These are phyloP conservation scores for Trichoderma polysporum DNA, from an alignment of 2,329 filamentous ascomycete genomes.

Conservation along the genomic window DNA sequence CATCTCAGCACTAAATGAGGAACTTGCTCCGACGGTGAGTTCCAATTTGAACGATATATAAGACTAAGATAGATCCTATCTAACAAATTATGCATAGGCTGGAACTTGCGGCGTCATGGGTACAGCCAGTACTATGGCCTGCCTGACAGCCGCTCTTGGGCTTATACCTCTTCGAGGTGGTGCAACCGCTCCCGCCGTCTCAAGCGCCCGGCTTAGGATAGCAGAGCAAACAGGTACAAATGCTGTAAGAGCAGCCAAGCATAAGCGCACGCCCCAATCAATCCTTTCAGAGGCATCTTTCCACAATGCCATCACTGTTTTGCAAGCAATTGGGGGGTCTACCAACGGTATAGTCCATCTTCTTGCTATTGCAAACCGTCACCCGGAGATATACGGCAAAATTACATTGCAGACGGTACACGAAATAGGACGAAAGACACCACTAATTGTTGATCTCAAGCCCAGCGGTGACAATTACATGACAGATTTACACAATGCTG, in stretches of 20 bases:
- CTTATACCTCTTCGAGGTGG: slow-evolving; percentile 70
- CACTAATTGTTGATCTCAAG: slow-evolving; percentile 81
- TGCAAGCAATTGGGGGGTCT: slow-evolving; percentile 81
- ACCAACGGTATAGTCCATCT: slow-evolving; percentile 85
- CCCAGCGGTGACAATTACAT: slow-evolving; percentile 85
- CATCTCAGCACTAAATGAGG: slow-evolving; percentile 68
- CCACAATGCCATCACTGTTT: slow-evolving; percentile 81
- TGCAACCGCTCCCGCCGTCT: slow-evolving; percentile 75
- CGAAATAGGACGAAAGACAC: slow-evolving; percentile 72
- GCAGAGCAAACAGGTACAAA: slow-evolving; percentile 70
- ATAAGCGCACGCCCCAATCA: slow-evolving; percentile 65
- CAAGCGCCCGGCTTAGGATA: slow-evolving; percentile 75
- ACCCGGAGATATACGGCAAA: slow-evolving; percentile 60
- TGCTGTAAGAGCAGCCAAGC: slow-evolving; percentile 65
- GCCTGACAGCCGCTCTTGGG: slow-evolving; percentile 78
- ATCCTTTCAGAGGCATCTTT: slow-evolving; percentile 74
- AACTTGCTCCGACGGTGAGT: slow-evolving; percentile 66
- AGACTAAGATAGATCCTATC: neutral
- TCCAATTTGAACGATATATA: neutral
- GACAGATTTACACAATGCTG: slow-evolving; percentile 82
- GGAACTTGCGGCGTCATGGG: slow-evolving; percentile 92
- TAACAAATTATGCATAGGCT: slow-evolving; percentile 39
- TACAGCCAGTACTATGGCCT: slow-evolving; percentile 88
- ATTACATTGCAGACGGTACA: slow-evolving; percentile 79
- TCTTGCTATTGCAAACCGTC: slow-evolving; percentile 78